Evolutionary conservation across 495 filamentous ascomycete species (phyloP).

Genomic region (Xylaria grammica): DNA sequence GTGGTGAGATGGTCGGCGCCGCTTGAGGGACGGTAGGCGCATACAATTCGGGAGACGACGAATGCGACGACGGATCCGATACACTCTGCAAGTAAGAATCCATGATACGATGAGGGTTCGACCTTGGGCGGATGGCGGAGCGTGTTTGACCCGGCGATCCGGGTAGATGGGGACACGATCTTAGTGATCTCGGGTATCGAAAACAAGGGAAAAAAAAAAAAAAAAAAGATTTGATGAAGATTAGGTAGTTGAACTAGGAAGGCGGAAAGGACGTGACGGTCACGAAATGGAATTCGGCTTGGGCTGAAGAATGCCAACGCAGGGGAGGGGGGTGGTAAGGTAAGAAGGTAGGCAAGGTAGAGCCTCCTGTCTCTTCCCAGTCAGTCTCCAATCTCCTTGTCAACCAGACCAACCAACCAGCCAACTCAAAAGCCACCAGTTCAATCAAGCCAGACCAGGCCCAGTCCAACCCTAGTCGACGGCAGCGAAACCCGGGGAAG

Average conservation of each 20-base stretch:
- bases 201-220: too few species aligned
- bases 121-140: constrained; percentile 14
- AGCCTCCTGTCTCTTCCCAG: constrained; percentile 18
- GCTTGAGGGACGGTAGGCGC: constrained; percentile 24
- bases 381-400: constrained; percentile 20
- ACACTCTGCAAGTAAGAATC: constrained; percentile 17
- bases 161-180: constrained; percentile 21
- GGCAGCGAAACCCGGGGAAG: constrained; percentile 12
- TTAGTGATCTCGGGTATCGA: constrained; percentile 17
- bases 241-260: constrained; percentile 4
- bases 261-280: constrained; percentile 13
- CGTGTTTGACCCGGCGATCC: constrained; percentile 14
- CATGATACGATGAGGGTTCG: neutral
- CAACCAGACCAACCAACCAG: constrained; percentile 3
- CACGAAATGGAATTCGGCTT: constrained; percentile 13
- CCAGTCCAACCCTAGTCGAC: constrained; percentile 15
- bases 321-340: too few species aligned
- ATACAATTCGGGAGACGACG: constrained; percentile 23
- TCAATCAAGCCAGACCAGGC: neutral
- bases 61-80: constrained; percentile 19
- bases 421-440: neutral
- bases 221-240: constrained; percentile 8
- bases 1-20: constrained; percentile 27
- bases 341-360: too few species aligned
- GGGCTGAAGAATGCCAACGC: constrained; percentile 14